Percentiles rank a stretch among this genome's conserved stretches.
phyloP scores from a whole-genome alignment of 768 basidiomycete species.

The Serendipita sp. region DNA sequence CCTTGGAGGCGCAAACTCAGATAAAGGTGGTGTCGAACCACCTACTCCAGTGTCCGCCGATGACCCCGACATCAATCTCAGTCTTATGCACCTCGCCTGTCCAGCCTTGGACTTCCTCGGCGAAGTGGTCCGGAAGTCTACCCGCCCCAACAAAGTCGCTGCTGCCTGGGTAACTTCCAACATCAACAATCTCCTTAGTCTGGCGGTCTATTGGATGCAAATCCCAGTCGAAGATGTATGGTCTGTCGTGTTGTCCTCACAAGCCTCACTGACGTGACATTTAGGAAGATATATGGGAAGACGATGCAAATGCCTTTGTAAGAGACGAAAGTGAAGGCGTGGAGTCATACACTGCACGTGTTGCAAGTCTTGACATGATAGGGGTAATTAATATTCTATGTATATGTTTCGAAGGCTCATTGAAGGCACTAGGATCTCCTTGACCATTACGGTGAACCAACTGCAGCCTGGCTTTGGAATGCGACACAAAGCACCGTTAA shows the following conservation, averaged over 20 bases:
- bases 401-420: neutral
- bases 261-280: neutral
- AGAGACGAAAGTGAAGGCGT: slow-evolving; percentile 91
- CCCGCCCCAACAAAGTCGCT: slow-evolving; percentile 30
- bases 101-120: slow-evolving; percentile 71
- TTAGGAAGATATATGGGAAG: slow-evolving; percentile 83
- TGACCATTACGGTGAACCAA: slow-evolving; percentile 19
- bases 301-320: slow-evolving; percentile 81
- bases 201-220: slow-evolving; percentile 56
- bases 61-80: slow-evolving; percentile 43
- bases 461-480: slow-evolving; percentile 11
- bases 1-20: slow-evolving; percentile 15
- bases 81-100: slow-evolving; percentile 60
- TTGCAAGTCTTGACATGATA: slow-evolving; percentile 72
- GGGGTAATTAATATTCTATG: slow-evolving; percentile 29
- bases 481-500: slow-evolving; percentile 8
- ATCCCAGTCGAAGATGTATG: slow-evolving; percentile 83
- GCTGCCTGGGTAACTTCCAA: slow-evolving; percentile 42
- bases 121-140: slow-evolving; percentile 46
- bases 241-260: slow-evolving; percentile 6
- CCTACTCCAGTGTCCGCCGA: slow-evolving; percentile 51
- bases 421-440: slow-evolving; percentile 18
- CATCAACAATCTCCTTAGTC: slow-evolving; percentile 33
- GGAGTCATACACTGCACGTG: slow-evolving; percentile 62
- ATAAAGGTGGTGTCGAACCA: slow-evolving; percentile 18